phyloP scores from a whole-genome alignment of 495 filamentous ascomycete species.

The Trichoderma erinaceum region DNA sequence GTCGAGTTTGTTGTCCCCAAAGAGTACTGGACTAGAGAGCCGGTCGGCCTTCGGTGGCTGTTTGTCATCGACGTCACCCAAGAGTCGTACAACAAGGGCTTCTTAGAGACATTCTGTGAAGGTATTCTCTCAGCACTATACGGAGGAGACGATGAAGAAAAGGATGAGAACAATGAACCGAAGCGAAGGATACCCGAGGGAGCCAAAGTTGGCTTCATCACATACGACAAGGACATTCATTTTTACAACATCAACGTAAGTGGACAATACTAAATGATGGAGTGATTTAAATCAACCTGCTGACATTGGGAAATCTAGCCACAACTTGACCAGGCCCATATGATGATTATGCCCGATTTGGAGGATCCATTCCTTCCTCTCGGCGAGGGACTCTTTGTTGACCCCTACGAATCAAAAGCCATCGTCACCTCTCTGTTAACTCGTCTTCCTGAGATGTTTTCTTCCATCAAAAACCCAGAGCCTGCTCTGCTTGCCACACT shows the following conservation, averaged over 20 bases:
- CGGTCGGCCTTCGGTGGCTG: conserved; percentile 76
- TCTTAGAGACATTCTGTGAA: conserved; percentile 84
- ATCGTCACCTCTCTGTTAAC: conserved; percentile 80
- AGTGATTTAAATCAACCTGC: not conserved
- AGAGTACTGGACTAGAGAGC: conserved; percentile 97
- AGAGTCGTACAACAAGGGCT: conserved; percentile 82
- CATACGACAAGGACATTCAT: conserved; percentile 91
- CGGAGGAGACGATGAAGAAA: conserved; percentile 49
- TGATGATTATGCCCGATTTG: conserved; percentile 97
- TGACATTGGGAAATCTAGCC: conserved; percentile 41
- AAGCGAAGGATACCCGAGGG: conserved; percentile 66
- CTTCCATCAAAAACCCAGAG: conserved; percentile 79
- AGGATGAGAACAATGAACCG: conserved; percentile 50
- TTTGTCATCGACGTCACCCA: conserved; percentile 92
- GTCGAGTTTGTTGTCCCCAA: conserved; percentile 96
- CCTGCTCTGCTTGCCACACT: conserved; percentile 79
- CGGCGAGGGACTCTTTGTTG: conserved; percentile 87
- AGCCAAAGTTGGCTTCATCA: conserved; percentile 88
- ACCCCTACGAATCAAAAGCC: conserved; percentile 85
- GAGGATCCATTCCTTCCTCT: conserved; percentile 96
- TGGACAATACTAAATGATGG: conserved; percentile 17
- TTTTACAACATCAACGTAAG: conserved; percentile 90
- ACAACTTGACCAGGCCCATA: conserved; percentile 79
- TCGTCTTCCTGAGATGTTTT: conserved; percentile 76
- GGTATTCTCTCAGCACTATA: conserved; percentile 84